Base-by-base conservation (phyloP, 192 early-diverging fungal genomes). In the Phycomyces blakesleeanus region DNA sequence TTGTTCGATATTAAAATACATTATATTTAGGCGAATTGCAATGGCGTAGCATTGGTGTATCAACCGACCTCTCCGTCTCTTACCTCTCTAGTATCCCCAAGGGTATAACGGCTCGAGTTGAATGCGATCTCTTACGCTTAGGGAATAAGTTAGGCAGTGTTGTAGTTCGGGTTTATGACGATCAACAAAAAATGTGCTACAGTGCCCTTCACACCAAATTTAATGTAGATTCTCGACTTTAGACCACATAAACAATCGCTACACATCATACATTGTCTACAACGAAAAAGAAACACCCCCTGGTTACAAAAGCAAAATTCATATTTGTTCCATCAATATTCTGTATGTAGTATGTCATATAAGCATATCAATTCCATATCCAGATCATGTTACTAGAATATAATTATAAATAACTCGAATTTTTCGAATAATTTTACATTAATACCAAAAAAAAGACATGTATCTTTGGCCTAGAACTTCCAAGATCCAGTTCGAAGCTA, bases 141-240 rank as follows among this genome's bases (percentile, higher is more conserved):
- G 62, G 62, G 12, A 47, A 52, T 21, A 44, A 39, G 1, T 51
- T 71, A 5, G 63, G 44, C 12, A 60, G 61, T 54, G 39, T 71
- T 3, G 59, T 60, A 29, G 65, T 63, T 3, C 59, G 60, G 51
- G 52, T 71, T 5, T 71, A 60, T 51, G 37, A 71, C 24, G 42
- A 51, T 3, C 5, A 58, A 7, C 42, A 40, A 0, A 24, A 52
- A 14, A 26, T 71, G 10, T 65, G 69, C 26, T 71, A 59, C 50
- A 10, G 41, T 25, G 63, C 63, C 27, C 60, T 63, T 18, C 69
- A 71, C 26, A 64, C 69, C 50, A 71, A 71, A 50, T 71, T 55
- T 21, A 60, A 49, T 24, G 53, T 71, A 41, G 63, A 71, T 21
- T 60, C 68, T 3, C 52, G 25, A 21, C 27, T 62, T 9, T 62